Percentiles rank a stretch among this genome's conserved stretches.
Conservation (phyloP, 441 rosid genomes). For the Croton laevigatus region DNA sequence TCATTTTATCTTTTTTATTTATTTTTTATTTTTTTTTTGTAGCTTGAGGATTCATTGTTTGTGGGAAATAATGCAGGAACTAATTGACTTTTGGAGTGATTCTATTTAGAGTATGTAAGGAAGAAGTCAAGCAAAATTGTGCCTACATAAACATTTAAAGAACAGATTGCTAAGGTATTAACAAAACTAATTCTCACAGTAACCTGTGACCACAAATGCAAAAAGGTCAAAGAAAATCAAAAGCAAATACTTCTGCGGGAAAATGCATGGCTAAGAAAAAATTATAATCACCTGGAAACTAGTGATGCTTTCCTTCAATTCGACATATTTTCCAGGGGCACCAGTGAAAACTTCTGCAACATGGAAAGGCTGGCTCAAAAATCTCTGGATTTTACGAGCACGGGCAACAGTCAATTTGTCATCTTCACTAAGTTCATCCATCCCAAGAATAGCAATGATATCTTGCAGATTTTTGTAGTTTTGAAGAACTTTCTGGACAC, state of each 20-base stretch:
- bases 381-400: conserved; percentile 92
- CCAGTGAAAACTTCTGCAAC: conserved; percentile 98
- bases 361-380: conserved; percentile 98
- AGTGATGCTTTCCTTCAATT: conserved; percentile 75
- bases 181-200: too few species aligned
- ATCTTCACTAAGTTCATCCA: conserved; percentile 99
- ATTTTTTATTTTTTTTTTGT: too few species aligned
- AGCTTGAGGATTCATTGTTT: too few species aligned
- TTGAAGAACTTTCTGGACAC: conserved; percentile 93
- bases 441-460: conserved; percentile 94
- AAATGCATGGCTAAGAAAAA: background rate
- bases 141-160: too few species aligned
- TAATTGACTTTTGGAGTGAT: too few species aligned
- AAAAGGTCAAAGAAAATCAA: background rate
- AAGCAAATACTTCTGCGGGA: background rate
- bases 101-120: too few species aligned
- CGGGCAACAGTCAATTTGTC: conserved; percentile 95
- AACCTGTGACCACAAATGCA: background rate
- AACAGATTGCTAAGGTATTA: too few species aligned
- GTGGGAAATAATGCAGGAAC: too few species aligned
- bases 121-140: too few species aligned
- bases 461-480: conserved; percentile 97
- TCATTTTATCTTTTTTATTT: too few species aligned
- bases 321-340: conserved; percentile 95
- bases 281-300: conserved; percentile 76